Conservation (phyloP, 352 stramenopile species). For the Lagenidium giganteum region DNA sequence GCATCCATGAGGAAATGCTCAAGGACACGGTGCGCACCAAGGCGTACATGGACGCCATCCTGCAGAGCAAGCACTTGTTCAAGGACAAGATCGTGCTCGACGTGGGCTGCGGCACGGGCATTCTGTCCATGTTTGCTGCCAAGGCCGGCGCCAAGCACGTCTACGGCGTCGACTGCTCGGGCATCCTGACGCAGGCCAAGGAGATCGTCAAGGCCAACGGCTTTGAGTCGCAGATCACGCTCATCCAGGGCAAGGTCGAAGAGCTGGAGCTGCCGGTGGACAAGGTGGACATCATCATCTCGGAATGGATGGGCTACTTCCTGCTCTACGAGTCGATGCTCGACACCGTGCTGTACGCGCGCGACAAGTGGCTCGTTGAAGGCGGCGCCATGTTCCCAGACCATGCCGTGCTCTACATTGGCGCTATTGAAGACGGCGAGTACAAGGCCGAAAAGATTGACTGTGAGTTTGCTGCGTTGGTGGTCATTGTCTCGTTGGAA, state of each 20-base stretch:
- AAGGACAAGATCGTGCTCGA: slow-evolving; percentile 96
- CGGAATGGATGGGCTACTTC: slow-evolving; percentile 99
- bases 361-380: slow-evolving; percentile 93
- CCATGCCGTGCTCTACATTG: slow-evolving; percentile 94
- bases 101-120: slow-evolving; percentile 95
- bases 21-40: slow-evolving; percentile 96
- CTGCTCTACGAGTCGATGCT: slow-evolving; percentile 98
- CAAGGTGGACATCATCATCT: slow-evolving; percentile 97
- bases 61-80: slow-evolving; percentile 96
- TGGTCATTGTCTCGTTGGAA: slow-evolving; percentile 4
- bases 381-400: slow-evolving; percentile 95
- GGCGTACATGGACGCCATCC: slow-evolving; percentile 97
- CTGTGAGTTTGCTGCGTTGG: slow-evolving; percentile 31
- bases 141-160: slow-evolving; percentile 92
- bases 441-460: slow-evolving; percentile 93
- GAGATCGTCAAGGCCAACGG: slow-evolving; percentile 95
- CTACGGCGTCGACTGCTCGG: slow-evolving; percentile 95
- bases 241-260: slow-evolving; percentile 95
- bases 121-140: slow-evolving; percentile 96
- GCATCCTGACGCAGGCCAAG: slow-evolving; percentile 90
- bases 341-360: slow-evolving; percentile 94
- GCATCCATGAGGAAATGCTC: slow-evolving; percentile 99
- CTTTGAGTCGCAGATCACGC: slow-evolving; percentile 90
- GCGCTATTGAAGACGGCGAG: slow-evolving; percentile 94
- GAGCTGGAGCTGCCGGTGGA: slow-evolving; percentile 91